Evolutionary conservation across 2,329 filamentous ascomycete genomes (phyloP).

Genomic region (Penicillium oxalicum): DNA sequence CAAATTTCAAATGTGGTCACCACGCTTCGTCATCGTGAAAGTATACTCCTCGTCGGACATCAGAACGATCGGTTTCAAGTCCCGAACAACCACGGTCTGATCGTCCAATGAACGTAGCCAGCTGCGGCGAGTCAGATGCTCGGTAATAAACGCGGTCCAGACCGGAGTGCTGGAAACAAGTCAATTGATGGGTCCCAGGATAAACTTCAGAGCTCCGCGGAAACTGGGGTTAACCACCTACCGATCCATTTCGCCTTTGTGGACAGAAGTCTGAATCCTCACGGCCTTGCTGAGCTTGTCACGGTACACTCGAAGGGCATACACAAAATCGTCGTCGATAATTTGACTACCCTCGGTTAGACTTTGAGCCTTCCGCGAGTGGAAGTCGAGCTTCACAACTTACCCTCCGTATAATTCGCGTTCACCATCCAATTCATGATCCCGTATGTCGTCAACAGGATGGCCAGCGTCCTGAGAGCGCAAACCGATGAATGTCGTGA

Average conservation of each 20-base stretch:
- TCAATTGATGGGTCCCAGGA: background rate
- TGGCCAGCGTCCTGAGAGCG: constrained; percentile 49
- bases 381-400: constrained; percentile 17
- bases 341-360: constrained; percentile 40
- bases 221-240: constrained; percentile 17
- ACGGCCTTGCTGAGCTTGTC: constrained; percentile 49
- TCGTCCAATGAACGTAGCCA: constrained; percentile 45
- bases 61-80: constrained; percentile 50
- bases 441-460: constrained; percentile 39
- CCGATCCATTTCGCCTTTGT: constrained; percentile 48
- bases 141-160: constrained; percentile 55
- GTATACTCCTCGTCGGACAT: constrained; percentile 44
- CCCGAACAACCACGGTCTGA: constrained; percentile 44
- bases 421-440: constrained; percentile 47
- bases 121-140: constrained; percentile 40
- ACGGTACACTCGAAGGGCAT: constrained; percentile 50
- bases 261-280: constrained; percentile 52
- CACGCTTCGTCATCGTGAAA: constrained; percentile 31
- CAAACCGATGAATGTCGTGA: constrained; percentile 52
- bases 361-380: background rate
- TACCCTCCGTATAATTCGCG: constrained; percentile 48
- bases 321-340: constrained; percentile 46
- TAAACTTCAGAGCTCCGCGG: no score
- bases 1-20: constrained; percentile 40
- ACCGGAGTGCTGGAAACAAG: constrained; percentile 45